phyloP scores from a whole-genome alignment of 2,329 filamentous ascomycete genomes.

The Cryphonectria radicalis region DNA sequence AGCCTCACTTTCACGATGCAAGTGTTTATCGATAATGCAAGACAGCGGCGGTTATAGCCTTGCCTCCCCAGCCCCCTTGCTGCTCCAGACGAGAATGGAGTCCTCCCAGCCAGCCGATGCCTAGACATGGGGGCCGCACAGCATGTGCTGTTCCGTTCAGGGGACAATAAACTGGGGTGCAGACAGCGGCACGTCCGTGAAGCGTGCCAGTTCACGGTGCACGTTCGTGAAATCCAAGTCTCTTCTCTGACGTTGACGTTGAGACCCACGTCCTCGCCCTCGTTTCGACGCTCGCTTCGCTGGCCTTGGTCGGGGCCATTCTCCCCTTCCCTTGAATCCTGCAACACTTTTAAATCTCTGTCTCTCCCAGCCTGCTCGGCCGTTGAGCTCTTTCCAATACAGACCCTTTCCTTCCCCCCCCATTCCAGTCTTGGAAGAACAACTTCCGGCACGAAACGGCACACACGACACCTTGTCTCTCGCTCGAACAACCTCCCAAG shows the following conservation, averaged over 20 bases:
- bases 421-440: not conserved
- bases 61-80: slow-evolving; percentile 19
- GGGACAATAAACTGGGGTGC: not conserved
- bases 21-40: slow-evolving; percentile 20
- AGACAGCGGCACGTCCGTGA: slow-evolving; percentile 15
- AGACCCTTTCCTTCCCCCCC: not conserved
- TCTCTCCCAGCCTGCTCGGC: not conserved
- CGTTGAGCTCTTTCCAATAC: not conserved
- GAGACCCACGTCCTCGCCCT: slow-evolving; percentile 23
- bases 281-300: slow-evolving; percentile 18
- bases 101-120: slow-evolving; percentile 24
- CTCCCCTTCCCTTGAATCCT: slow-evolving; percentile 5
- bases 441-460: slow-evolving; percentile 14
- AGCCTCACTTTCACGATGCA: slow-evolving; percentile 22
- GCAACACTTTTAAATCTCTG: slow-evolving; percentile 10
- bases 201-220: slow-evolving; percentile 10
- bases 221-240: not conserved
- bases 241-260: slow-evolving; percentile 28
- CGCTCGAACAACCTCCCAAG: slow-evolving; percentile 20
- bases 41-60: not conserved
- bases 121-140: slow-evolving; percentile 13
- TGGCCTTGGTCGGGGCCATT: slow-evolving; percentile 20
- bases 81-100: slow-evolving; percentile 20
- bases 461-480: not conserved
- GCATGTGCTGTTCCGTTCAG: slow-evolving; percentile 16